Evolutionary conservation across 2,329 filamentous ascomycete genomes (phyloP), one percentile per base, ranked within the genome.

Genomic region (Aureobasidium leucospermi): DNA sequence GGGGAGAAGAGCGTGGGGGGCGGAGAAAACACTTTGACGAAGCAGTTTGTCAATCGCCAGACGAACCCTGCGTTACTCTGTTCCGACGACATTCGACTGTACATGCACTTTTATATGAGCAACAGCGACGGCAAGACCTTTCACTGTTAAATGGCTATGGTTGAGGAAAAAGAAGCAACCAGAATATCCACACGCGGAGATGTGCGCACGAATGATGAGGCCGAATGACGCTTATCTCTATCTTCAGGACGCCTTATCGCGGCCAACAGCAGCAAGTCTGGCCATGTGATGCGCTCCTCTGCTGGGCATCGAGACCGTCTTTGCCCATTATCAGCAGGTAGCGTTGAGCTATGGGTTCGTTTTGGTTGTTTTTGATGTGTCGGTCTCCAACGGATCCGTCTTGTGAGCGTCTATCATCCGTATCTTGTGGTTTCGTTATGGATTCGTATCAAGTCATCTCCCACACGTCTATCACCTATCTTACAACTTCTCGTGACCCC

Each of bases 141-240:
- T 43, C 1, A 16, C 51, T 55, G 51, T 43, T 55, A 55, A 43
- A 43, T 43, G 51, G 51, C 29, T 46, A 41, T 16, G n/a, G 52
- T 16, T 10, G 48, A 38, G 38, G 41, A 9, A 28, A 36, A 41
- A 45, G 31, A 55, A 55, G 15, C 29, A 38, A 5, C 2, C 28
- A 32, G 28, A 32, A 41, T 8, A 13, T 19, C 46, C 49, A 31
- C 15, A 19, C 10, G 11, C 51, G 28, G 38, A 13, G 38, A 43
- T 42, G 38, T 43, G 51, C 11, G 51, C 38, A 32, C 51, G 51
- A 42, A 32, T 43, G 38, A 55, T 34, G n/a, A 32, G 29, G 23
- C 34, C 39, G n/a, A 31, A 55, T 55, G 51, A 55, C 51, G 51
- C 51, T 55, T 55, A 55, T 55, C 51, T 55, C 38, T 55, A 29